Evolutionary conservation across 495 filamentous ascomycete species (phyloP).

Genomic region (Tirmania nivea): DNA sequence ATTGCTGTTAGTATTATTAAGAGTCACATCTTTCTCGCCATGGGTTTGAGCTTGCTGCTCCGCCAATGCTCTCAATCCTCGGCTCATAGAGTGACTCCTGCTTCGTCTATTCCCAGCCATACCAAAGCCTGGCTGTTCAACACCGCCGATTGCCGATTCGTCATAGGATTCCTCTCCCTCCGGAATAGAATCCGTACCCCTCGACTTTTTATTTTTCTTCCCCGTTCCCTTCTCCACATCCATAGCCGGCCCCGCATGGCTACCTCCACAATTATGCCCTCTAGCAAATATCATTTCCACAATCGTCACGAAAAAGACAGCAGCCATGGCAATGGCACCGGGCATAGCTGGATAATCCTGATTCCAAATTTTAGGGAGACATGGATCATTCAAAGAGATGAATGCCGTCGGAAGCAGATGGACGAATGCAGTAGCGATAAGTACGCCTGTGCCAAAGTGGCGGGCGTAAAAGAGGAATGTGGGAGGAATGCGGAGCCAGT

Average conservation of each 20-base stretch:
- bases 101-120: conserved; percentile 15
- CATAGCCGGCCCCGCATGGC: conserved; percentile 25
- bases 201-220: conserved; percentile 3
- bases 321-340: conserved; percentile 55
- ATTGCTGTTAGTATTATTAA: conserved; percentile 3
- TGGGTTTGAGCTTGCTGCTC: conserved; percentile 1
- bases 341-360: conserved; percentile 51
- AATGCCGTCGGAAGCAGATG: conserved; percentile 70
- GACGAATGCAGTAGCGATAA: conserved; percentile 73
- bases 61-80: conserved; percentile 8
- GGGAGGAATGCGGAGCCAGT: conserved; percentile 20
- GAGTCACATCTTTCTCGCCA: not conserved
- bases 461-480: conserved; percentile 49
- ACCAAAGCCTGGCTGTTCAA: conserved; percentile 17
- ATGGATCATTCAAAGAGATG: conserved; percentile 55
- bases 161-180: not conserved
- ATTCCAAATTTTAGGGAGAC: conserved; percentile 55
- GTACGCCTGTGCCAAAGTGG: conserved; percentile 68
- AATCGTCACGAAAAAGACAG: conserved; percentile 49
- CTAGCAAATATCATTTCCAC: conserved; percentile 58
- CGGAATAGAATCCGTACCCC: not conserved
- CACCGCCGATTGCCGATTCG: conserved; percentile 3
- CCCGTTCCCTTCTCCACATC: conserved; percentile 20
- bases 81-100: conserved; percentile 12
- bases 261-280: conserved; percentile 13